Conservation (phyloP, 2,329 filamentous ascomycete genomes). For the Pestalotiopsis fici region DNA sequence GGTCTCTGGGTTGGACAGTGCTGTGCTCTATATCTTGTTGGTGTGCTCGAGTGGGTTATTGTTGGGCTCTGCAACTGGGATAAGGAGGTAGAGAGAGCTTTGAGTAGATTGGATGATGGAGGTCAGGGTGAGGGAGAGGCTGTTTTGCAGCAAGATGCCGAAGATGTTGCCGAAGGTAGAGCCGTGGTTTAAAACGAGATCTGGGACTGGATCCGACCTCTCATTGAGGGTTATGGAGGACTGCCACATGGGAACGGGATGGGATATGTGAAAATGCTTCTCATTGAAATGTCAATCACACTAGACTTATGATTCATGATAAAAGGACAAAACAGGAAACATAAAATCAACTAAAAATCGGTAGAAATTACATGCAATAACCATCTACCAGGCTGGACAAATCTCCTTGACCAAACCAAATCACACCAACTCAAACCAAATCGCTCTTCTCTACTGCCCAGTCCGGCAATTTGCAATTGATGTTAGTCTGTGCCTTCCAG, state of each 20-base stretch:
- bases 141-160: not conserved
- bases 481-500: constrained; percentile 11
- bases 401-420: too few species aligned
- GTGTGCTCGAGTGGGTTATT: constrained; percentile 75
- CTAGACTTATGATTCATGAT: too few species aligned
- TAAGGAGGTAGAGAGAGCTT: constrained; percentile 68
- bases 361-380: too few species aligned
- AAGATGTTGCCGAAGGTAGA: not conserved
- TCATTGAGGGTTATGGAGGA: too few species aligned
- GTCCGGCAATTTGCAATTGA: constrained; percentile 11
- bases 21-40: constrained; percentile 78
- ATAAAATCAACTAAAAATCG: too few species aligned
- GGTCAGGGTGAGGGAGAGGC: not conserved
- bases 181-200: not conserved
- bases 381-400: too few species aligned
- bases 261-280: too few species aligned
- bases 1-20: constrained; percentile 86
- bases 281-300: too few species aligned
- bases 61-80: constrained; percentile 80
- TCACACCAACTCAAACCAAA: not conserved
- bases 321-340: too few species aligned
- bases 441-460: constrained; percentile 12
- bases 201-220: too few species aligned
- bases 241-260: too few species aligned
- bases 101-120: constrained; percentile 66